phyloP scores from a whole-genome alignment of 441 rosid genomes.

The Breynia disticha region DNA sequence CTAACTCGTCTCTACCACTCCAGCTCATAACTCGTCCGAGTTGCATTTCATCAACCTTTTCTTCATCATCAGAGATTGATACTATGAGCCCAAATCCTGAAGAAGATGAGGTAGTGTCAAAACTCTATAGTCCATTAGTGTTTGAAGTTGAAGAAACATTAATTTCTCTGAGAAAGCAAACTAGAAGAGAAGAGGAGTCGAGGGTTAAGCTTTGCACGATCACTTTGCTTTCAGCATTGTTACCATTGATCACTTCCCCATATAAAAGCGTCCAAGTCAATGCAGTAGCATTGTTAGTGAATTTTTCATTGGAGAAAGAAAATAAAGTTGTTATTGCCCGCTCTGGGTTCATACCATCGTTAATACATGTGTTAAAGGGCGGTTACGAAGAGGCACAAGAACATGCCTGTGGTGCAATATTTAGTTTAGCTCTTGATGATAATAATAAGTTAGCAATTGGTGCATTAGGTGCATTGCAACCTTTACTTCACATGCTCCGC shows the following conservation, averaged over 20 bases:
- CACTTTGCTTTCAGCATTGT: slow-evolving; percentile 38
- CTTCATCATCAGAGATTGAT: slow-evolving; percentile 42
- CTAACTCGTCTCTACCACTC: background rate
- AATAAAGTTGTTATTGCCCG: slow-evolving; percentile 77
- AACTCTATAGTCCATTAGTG: slow-evolving; percentile 39
- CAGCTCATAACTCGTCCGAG: slow-evolving; percentile 46
- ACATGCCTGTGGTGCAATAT: slow-evolving; percentile 70
- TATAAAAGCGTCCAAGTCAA: slow-evolving; percentile 61
- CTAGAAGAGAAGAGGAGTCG: slow-evolving; percentile 39
- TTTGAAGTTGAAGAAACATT: slow-evolving; percentile 55
- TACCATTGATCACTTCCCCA: slow-evolving; percentile 40
- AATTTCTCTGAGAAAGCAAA: slow-evolving; percentile 41
- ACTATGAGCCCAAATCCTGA: slow-evolving; percentile 19
- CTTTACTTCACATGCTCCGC: slow-evolving; percentile 52
- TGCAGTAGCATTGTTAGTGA: slow-evolving; percentile 62
- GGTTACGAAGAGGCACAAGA: slow-evolving; percentile 70
- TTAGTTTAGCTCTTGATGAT: slow-evolving; percentile 72
- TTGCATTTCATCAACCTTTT: slow-evolving; percentile 54
- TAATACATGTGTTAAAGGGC: slow-evolving; percentile 58
- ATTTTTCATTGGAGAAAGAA: slow-evolving; percentile 51
- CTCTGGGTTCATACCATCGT: slow-evolving; percentile 63
- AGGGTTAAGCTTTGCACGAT: slow-evolving; percentile 45
- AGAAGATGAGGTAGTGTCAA: slow-evolving; percentile 44
- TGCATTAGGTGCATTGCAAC: slow-evolving; percentile 70
- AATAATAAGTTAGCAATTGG: slow-evolving; percentile 79